These are phyloP conservation scores for Chlorella vulgaris DNA, from an alignment of 139 green algal species.

Conservation along the genomic window DNA sequence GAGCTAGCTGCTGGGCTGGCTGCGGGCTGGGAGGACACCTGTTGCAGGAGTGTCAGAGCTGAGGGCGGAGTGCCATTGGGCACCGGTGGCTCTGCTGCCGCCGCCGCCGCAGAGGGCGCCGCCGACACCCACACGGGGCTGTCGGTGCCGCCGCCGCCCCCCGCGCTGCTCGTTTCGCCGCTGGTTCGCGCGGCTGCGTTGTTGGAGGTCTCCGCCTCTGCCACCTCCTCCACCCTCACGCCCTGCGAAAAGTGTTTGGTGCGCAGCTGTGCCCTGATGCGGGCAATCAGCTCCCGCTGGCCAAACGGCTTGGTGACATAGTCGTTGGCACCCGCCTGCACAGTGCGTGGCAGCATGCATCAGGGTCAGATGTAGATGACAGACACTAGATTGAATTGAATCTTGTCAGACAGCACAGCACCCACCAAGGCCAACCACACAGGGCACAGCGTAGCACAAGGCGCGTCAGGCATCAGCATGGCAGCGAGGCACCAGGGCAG, in stretches of 20 bases:
- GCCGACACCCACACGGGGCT: not conserved
- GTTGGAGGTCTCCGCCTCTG: too few species aligned
- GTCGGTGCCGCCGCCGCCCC: not conserved
- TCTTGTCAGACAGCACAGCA: not conserved
- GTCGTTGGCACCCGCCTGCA: slow-evolving; percentile 61
- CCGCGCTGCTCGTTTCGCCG: too few species aligned
- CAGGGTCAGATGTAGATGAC: not conserved
- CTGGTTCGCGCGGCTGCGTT: too few species aligned
- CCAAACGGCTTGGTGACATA: slow-evolving; percentile 78
- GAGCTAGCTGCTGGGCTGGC: too few species aligned
- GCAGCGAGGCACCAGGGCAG: too few species aligned
- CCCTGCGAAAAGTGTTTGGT: slow-evolving; percentile 29
- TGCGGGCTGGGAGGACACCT: too few species aligned
- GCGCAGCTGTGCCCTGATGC: slow-evolving; percentile 66
- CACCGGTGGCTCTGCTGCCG: not conserved
- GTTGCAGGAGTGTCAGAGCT: too few species aligned
- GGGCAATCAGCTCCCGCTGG: slow-evolving; percentile 60
- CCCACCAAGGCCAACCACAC: too few species aligned
- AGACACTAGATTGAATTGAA: not conserved
- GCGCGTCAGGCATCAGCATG: too few species aligned
- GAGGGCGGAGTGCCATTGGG: not conserved
- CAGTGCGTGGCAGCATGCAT: not conserved
- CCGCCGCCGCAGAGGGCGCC: not conserved
- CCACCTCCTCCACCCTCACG: not conserved
- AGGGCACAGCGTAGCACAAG: too few species aligned